phyloP scores from a whole-genome alignment of 78 protist genomes.

The Dictyostelium intermedium region DNA sequence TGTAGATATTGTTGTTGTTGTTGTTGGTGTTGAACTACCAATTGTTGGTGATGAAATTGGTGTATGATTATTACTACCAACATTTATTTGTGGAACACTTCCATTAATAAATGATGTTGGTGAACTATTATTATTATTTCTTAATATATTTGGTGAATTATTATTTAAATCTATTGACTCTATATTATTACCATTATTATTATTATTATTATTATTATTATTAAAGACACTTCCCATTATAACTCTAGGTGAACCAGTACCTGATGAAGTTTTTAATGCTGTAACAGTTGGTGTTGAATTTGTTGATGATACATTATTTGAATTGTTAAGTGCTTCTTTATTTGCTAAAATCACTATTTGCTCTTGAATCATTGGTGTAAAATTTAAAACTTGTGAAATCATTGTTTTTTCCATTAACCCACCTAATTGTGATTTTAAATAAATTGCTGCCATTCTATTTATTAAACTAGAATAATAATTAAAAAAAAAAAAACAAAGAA shows the following conservation, averaged over 20 bases:
- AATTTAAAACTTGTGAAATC: background rate
- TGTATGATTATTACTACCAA: background rate
- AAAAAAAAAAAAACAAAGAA: background rate
- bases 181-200: background rate
- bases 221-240: background rate
- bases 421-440: slow-evolving; percentile 31
- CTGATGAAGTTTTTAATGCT: background rate
- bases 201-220: background rate
- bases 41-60: background rate
- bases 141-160: background rate
- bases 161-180: background rate
- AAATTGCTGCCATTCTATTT: slow-evolving; percentile 54
- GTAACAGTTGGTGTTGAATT: background rate
- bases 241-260: background rate
- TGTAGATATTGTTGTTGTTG: background rate
- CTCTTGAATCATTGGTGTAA: slow-evolving; percentile 24
- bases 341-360: background rate
- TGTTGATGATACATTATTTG: background rate
- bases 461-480: slow-evolving; percentile 4
- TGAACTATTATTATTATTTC: background rate
- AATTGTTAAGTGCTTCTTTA: background rate
- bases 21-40: background rate
- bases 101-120: slow-evolving; percentile 8
- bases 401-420: slow-evolving; percentile 11
- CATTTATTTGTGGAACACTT: background rate